phyloP scores from a whole-genome alignment of 345 rosid species.

The Eucalyptus viminalis region DNA sequence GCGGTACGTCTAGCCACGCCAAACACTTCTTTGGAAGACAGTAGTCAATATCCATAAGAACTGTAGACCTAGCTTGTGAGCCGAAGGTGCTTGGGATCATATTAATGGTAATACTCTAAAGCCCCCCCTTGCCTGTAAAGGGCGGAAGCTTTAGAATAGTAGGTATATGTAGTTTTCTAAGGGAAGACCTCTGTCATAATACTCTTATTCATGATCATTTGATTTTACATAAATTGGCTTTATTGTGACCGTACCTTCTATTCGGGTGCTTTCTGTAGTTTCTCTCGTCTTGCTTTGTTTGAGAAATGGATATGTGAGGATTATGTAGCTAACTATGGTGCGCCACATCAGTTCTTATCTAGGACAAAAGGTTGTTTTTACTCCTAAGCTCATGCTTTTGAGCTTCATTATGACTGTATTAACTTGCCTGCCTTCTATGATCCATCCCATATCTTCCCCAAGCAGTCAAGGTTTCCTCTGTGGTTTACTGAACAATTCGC shows the following conservation, averaged over 20 bases:
- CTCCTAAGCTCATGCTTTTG: slow-evolving; percentile 36
- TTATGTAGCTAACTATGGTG: slow-evolving; percentile 96
- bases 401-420: slow-evolving; percentile 56
- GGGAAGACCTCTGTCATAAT: background rate
- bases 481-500: slow-evolving; percentile 66
- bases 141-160: background rate
- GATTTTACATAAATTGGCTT: background rate
- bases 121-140: background rate
- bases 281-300: slow-evolving; percentile 84
- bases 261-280: slow-evolving; percentile 22
- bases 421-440: slow-evolving; percentile 75
- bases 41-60: background rate
- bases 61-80: background rate
- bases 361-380: slow-evolving; percentile 75
- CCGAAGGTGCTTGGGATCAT: background rate
- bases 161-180: background rate
- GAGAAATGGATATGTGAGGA: slow-evolving; percentile 97
- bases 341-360: slow-evolving; percentile 55
- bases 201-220: background rate
- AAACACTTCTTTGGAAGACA: background rate
- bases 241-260: background rate
- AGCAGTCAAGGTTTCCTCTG: slow-evolving; percentile 74
- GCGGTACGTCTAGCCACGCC: background rate
- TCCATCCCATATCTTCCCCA: slow-evolving; percentile 68
- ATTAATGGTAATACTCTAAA: background rate